Conservation (phyloP, 2,329 filamentous ascomycete genomes). For the Pyricularia sp. region DNA sequence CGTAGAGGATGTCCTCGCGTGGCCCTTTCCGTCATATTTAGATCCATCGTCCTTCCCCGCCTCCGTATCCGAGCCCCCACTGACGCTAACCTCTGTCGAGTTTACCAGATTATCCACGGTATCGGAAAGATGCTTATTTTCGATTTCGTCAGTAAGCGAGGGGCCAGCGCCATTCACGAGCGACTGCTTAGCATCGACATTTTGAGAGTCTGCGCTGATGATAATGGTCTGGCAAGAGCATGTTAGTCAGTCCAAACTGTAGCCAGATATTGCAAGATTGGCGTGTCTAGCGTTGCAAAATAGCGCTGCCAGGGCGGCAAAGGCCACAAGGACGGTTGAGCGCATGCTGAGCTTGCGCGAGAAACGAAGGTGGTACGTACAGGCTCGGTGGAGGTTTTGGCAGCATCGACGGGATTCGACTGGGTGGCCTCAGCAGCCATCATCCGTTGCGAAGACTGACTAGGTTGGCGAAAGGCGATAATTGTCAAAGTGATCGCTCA, state of each 20-base stretch:
- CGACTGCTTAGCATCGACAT: conserved; percentile 35
- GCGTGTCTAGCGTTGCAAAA: neutral
- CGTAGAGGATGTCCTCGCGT: conserved; percentile 47
- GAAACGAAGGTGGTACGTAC: conserved; percentile 15
- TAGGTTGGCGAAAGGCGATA: conserved; percentile 6
- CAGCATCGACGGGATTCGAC: conserved; percentile 44
- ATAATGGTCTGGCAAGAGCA: conserved; percentile 18
- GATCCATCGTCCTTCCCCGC: conserved; percentile 49
- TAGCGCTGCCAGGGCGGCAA: neutral
- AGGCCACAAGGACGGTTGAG: neutral
- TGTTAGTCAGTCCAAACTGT: neutral
- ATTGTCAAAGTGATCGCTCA: conserved; percentile 9
- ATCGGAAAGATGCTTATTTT: conserved; percentile 47
- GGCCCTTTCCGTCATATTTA: conserved; percentile 48
- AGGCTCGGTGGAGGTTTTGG: conserved; percentile 34
- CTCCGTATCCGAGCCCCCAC: conserved; percentile 70
- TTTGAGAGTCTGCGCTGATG: conserved; percentile 29
- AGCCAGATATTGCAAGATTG: neutral
- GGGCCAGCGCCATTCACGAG: conserved; percentile 36
- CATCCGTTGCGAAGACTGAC: conserved; percentile 42
- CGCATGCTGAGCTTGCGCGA: neutral
- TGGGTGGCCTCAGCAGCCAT: conserved; percentile 54
- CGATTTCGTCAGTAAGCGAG: conserved; percentile 37
- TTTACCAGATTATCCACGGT: conserved; percentile 49
- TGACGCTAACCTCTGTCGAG: conserved; percentile 59